A percentile compares a stretch with the other conserved stretches of the same genome.
phyloP scores from a whole-genome alignment of 495 filamentous ascomycete genomes.

The Copromyces sp. region DNA sequence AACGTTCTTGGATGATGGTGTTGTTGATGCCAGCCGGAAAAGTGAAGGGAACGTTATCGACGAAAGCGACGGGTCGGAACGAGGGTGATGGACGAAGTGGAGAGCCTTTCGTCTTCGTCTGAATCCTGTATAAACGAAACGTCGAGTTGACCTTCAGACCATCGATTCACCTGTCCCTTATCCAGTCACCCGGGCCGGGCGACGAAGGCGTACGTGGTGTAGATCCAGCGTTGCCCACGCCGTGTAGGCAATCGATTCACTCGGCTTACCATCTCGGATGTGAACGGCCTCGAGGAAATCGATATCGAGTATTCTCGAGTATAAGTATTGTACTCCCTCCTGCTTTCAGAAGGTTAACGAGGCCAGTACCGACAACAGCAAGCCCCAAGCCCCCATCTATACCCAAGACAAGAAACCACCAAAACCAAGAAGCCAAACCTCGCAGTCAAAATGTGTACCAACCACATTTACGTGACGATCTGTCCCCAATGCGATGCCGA shows the following conservation, averaged over 20 bases:
- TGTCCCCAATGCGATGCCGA: background rate
- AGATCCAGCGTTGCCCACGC: background rate
- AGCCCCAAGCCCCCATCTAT: too few relatives aligned
- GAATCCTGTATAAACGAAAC: too few relatives aligned
- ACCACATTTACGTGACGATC: background rate
- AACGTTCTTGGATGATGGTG: background rate
- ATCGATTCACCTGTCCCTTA: background rate
- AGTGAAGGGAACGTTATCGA: background rate
- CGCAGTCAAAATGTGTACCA: background rate
- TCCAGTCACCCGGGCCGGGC: background rate
- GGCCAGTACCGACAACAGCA: background rate
- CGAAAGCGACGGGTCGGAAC: background rate
- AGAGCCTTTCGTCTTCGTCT: background rate
- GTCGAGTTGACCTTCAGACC: background rate
- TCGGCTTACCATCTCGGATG: background rate
- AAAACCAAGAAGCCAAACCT: background rate
- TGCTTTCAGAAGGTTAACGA: background rate
- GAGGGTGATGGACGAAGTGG: background rate
- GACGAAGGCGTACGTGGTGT: background rate
- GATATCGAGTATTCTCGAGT: background rate
- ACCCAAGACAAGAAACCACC: too few relatives aligned
- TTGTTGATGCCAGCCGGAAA: background rate
- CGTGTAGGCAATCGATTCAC: background rate
- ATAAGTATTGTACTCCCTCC: background rate
- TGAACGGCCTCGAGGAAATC: background rate